phyloP scores from a whole-genome alignment of 1,284 basidiomycete genomes.

The Salmacisia buchloeana region DNA sequence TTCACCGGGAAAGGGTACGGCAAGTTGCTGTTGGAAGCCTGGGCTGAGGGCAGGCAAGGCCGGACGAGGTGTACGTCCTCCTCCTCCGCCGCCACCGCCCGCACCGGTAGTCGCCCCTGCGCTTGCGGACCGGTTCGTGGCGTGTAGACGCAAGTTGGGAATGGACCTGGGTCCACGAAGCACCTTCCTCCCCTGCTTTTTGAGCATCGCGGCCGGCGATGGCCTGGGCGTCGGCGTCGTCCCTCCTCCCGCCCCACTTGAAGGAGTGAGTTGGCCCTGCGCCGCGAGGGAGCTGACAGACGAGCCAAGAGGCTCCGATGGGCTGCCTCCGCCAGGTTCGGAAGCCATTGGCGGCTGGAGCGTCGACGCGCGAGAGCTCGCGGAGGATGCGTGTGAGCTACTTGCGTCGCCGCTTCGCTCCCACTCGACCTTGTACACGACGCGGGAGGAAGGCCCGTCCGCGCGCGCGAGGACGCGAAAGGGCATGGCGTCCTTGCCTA shows the following conservation, averaged over 20 bases:
- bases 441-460: too few species aligned
- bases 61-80: not conserved
- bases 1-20: not conserved
- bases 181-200: not conserved
- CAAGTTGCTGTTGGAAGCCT: not conserved
- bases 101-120: not conserved
- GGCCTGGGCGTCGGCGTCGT: not conserved
- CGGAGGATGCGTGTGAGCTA: too few species aligned
- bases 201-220: not conserved
- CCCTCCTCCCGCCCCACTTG: not conserved
- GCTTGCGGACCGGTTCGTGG: not conserved
- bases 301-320: too few species aligned
- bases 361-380: too few species aligned
- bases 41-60: not conserved
- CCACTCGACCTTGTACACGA: too few species aligned
- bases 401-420: too few species aligned
- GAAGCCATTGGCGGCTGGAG: too few species aligned
- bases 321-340: too few species aligned
- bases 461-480: too few species aligned
- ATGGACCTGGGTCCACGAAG: not conserved
- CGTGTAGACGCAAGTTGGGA: not conserved
- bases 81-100: not conserved
- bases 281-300: too few species aligned
- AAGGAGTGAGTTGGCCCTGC: not conserved
- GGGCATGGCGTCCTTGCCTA: too few species aligned